Evolutionary conservation across 2,329 filamentous ascomycete genomes (phyloP).

Genomic region (Orbilia ellipsospora): DNA sequence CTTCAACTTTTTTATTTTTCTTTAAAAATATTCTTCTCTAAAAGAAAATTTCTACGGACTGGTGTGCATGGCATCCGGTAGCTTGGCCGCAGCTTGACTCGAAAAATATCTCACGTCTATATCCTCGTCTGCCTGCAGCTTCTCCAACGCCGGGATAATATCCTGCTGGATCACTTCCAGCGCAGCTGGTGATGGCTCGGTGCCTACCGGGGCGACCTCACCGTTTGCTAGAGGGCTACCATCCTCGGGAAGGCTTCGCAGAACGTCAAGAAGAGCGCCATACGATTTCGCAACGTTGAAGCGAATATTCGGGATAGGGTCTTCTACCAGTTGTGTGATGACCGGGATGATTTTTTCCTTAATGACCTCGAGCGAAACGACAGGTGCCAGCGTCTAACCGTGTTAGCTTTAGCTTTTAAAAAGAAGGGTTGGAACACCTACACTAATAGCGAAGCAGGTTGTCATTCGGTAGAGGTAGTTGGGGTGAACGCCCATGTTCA

Average conservation of each 20-base stretch:
- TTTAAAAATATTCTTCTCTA: conserved; percentile 9
- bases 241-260: conserved; percentile 88
- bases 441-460: conserved; percentile 98
- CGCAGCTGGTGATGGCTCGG: conserved; percentile 74
- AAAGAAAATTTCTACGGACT: conserved; percentile 61
- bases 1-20: conserved; percentile 15
- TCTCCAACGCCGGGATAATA: conserved; percentile 89
- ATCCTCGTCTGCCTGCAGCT: conserved; percentile 96
- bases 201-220: conserved; percentile 63
- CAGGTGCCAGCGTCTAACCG: conserved; percentile 81
- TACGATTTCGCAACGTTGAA: conserved; percentile 99
- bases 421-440: conserved; percentile 67
- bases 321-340: conserved; percentile 89
- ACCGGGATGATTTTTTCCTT: conserved; percentile 93
- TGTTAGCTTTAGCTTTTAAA: conserved; percentile 13
- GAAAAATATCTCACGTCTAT: conserved; percentile 99
- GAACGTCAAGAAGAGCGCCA: conserved; percentile 84
- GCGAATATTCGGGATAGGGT: conserved; percentile 98
- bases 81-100: conserved; percentile 78
- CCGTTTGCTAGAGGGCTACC: conserved; percentile 89
- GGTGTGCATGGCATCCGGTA: conserved; percentile 69
- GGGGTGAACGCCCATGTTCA: conserved; percentile 96
- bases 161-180: conserved; percentile 85
- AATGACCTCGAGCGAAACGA: conserved; percentile 93
- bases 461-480: conserved; percentile 99